Base-by-base conservation (phyloP, 2,329 filamentous ascomycete species). In the Akanthomyces dipterigenus region DNA sequence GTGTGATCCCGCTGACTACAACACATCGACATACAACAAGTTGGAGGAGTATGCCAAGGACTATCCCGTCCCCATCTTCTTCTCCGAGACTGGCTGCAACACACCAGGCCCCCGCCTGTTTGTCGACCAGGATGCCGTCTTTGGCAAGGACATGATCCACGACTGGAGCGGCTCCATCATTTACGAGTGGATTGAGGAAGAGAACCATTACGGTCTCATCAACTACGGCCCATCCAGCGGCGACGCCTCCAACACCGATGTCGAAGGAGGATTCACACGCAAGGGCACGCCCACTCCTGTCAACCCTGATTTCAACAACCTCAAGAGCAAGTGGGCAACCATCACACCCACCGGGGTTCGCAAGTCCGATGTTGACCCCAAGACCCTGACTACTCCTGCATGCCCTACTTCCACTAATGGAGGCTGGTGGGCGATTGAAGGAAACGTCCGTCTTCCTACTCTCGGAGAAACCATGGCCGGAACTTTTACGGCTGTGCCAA, bases 161-260 rank as follows among this genome's bases (percentile, higher is more conserved):
- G 82, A 82, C 68, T 86, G 75, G 85, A 92, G 89, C 56, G 91
- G 91, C 60, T 82, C 89, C 58, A 92, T 96, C 64, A 81, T 96
- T 66, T 96, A 96, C 75, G 91, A 96, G 72, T 96, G 91, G 91
- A 91, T 96, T 64, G 78, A 93, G 71, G 91, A 96, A 74, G 78
- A 82, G 55, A 96, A 96, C 73, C 75, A 90, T 69, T 96, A 96
- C 73, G 91, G 91, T 43, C 79, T 96, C 40, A 82, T 96, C 67
- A 86, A 82, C 22, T 96, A 96, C 71, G 90, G 88, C 1, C 76
- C 82, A 3, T 74, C 78, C n/a, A 80, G 80, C 12, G 79, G 79
- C 40, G 75, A 80, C 24, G 73, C 80, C 9, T 78, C 78, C 7
- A 77, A 73, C n/a, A 78, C 80, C 1, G 83, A 81, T n/a, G 75